phyloP scores from a whole-genome alignment of 345 rosid species.

The Pistacia atlantica region DNA sequence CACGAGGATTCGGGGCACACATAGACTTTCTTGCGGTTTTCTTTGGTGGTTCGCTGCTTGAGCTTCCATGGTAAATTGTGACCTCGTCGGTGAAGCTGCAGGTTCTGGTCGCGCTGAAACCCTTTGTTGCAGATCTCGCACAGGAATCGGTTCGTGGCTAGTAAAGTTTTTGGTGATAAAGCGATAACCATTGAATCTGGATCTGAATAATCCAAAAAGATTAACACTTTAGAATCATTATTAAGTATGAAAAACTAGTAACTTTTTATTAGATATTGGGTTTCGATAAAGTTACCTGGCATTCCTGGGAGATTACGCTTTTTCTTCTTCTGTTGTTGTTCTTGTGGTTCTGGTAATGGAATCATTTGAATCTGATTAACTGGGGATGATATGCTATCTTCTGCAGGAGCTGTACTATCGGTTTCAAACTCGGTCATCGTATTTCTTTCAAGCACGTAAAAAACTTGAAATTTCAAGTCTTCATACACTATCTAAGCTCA shows the following conservation, averaged over 20 bases:
- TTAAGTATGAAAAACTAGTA: not conserved
- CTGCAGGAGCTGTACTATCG: constrained; percentile 46
- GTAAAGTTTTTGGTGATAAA: constrained; percentile 59
- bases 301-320: constrained; percentile 83
- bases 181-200: constrained; percentile 78
- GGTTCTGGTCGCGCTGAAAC: constrained; percentile 78
- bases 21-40: constrained; percentile 64
- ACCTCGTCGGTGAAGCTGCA: constrained; percentile 80
- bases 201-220: constrained; percentile 41
- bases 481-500: not conserved
- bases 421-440: constrained; percentile 43
- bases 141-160: constrained; percentile 69
- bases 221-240: not conserved
- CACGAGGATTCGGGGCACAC: constrained; percentile 76
- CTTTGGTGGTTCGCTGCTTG: constrained; percentile 52
- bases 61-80: constrained; percentile 87
- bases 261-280: not conserved
- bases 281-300: constrained; percentile 53
- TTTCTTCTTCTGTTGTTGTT: constrained; percentile 46
- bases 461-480: not conserved
- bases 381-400: constrained; percentile 32
- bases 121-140: constrained; percentile 89
- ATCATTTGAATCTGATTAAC: constrained; percentile 32
- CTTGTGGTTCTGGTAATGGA: constrained; percentile 17
- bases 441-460: constrained; percentile 9